A percentile compares a stretch with the other conserved stretches of the same genome.
Conservation (phyloP, 768 basidiomycete genomes). For the Daedaleopsis nitida region DNA sequence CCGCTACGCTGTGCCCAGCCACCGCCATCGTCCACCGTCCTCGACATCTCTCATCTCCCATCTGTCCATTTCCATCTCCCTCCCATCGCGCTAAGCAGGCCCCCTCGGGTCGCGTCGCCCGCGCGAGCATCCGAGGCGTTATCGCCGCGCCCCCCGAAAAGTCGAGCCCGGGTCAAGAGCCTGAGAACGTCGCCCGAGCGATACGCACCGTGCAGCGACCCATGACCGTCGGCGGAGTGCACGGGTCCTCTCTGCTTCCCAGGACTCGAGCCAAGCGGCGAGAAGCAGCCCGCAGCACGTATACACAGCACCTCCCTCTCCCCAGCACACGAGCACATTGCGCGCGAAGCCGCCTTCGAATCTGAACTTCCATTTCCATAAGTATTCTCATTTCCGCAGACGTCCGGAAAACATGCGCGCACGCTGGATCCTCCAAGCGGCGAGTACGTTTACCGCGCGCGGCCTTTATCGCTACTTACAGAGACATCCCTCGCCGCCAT, state of each 20-base stretch:
- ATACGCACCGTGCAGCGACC: conserved; percentile 1
- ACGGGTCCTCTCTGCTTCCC: background rate
- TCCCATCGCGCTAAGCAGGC: background rate
- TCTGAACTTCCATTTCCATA: no score
- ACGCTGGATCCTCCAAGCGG: no score
- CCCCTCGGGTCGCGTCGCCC: background rate
- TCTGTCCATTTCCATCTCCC: background rate
- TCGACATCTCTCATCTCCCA: background rate
- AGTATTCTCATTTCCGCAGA: no score
- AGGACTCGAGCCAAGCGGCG: background rate
- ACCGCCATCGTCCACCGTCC: background rate
- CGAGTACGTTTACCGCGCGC: no score
- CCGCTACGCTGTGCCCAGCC: background rate
- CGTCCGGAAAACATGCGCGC: no score
- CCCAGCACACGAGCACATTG: background rate
- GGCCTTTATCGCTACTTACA: no score
- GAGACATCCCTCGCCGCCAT: no score
- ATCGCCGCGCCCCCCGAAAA: conserved; percentile 3
- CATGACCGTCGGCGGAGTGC: conserved; percentile 10
- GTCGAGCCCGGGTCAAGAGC: conserved; percentile 15
- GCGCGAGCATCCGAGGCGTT: background rate
- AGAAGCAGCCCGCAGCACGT: background rate
- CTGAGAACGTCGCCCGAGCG: background rate
- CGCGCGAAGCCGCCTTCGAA: background rate
- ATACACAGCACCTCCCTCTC: background rate